phyloP scores from a whole-genome alignment of 352 stramenopile genomes.

The Phytophthora megakarya region DNA sequence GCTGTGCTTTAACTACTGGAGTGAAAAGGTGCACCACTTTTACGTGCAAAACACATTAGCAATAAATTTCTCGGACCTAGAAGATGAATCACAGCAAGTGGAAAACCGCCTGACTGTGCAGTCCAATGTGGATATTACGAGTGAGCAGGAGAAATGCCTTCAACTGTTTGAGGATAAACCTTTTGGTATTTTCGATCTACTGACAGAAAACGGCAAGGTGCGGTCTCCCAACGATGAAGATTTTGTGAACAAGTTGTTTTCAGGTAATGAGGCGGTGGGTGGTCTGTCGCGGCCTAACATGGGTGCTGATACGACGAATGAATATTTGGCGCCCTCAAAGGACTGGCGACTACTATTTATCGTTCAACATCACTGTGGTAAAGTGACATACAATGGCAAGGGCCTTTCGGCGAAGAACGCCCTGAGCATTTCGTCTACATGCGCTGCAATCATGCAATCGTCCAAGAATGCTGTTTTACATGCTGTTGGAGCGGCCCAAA shows the following conservation, averaged over 20 bases:
- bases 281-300: slow-evolving; percentile 63
- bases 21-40: slow-evolving; percentile 82
- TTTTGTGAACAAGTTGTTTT: slow-evolving; percentile 80
- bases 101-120: slow-evolving; percentile 64
- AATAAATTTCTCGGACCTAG: slow-evolving; percentile 62
- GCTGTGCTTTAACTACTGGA: slow-evolving; percentile 87
- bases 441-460: slow-evolving; percentile 83
- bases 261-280: slow-evolving; percentile 61
- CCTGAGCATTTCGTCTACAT: slow-evolving; percentile 77
- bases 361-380: slow-evolving; percentile 70
- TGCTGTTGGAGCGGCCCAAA: slow-evolving; percentile 68
- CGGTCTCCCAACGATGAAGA: slow-evolving; percentile 76
- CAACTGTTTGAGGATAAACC: slow-evolving; percentile 75
- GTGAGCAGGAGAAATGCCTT: slow-evolving; percentile 67
- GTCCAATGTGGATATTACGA: slow-evolving; percentile 55
- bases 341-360: slow-evolving; percentile 82
- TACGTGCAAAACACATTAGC: slow-evolving; percentile 80
- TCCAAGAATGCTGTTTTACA: slow-evolving; percentile 81
- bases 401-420: slow-evolving; percentile 71
- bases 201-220: slow-evolving; percentile 73
- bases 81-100: slow-evolving; percentile 67
- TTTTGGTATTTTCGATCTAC: slow-evolving; percentile 72
- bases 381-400: slow-evolving; percentile 81
- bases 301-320: slow-evolving; percentile 53
- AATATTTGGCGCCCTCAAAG: slow-evolving; percentile 74